Base-by-base conservation (phyloP, 2,329 filamentous ascomycete species). In the Cylindrodendrum hubeiense region DNA sequence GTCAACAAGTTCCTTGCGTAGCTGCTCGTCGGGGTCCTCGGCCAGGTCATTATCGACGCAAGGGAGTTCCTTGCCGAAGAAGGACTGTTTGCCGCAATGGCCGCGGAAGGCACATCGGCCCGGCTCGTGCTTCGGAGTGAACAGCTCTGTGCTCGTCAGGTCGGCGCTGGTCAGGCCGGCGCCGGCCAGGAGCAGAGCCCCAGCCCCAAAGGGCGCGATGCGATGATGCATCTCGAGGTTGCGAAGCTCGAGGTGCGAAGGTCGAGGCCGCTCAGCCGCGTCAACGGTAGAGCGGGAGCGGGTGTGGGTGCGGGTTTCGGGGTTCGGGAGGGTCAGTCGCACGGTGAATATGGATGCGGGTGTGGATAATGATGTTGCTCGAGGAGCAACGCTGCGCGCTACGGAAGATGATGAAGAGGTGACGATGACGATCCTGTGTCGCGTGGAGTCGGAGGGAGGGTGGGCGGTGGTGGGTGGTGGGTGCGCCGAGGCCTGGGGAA, bases 41-140 rank as follows among this genome's bases (percentile, higher is more conserved):
- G 96, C 96, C 37, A 91, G 83, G 4, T 86, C 94, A 78, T 99
- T 99, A 81, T 99, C 95, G 15, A 95, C 90, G 77, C 96, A 99
- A 4, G 96, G 96, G 66, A 98, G 85, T 71, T 97, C 89, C 63
- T 93, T 92, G 60, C 94, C 93, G 75, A 98, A 98, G 78, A 96
- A 92, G 68, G 91, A 91, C 80, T 95, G 91, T 79, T 94, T 95
- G 51, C 96, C 96, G 78, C 96, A 99, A 68, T 97, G 92, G 8
- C 94, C 94, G 53, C 95, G 89, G 67, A 98, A 93, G 1, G 95
- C 94, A 80, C 95, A 98, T 69, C 95, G 88, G 43, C 95, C 95
- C 53, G 91, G 85, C 80, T 98, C 95, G 74, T 98, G 95, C 69
- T 90, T 93, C 1, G 85, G 83, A 0, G 87, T 89, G 62, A 72